Conservation (phyloP, 768 basidiomycete species). For the Suillus americanus region DNA sequence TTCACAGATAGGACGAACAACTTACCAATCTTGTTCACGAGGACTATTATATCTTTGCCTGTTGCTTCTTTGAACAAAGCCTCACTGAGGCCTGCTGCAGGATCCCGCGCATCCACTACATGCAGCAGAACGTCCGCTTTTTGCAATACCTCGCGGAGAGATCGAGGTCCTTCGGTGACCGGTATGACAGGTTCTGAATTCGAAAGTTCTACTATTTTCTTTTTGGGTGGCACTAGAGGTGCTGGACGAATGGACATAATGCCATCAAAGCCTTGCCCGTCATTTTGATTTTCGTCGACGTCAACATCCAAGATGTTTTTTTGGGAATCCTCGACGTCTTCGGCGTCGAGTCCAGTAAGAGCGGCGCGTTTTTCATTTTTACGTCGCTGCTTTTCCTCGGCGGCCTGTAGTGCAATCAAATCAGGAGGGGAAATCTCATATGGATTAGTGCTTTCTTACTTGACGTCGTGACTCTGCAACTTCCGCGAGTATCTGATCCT, state of each 20-base stretch:
- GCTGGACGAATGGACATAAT: conserved; percentile 22
- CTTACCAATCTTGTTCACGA: conserved; percentile 88
- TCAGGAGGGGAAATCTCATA: not conserved
- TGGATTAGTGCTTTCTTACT: conserved; percentile 40
- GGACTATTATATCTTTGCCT: conserved; percentile 55
- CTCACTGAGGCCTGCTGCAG: conserved; percentile 73
- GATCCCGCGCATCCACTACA: conserved; percentile 85
- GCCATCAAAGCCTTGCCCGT: conserved; percentile 40
- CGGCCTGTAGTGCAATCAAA: conserved; percentile 45
- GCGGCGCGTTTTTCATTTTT: conserved; percentile 64
- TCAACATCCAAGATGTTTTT: conserved; percentile 30
- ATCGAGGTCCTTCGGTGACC: conserved; percentile 26
- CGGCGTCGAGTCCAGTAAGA: conserved; percentile 29
- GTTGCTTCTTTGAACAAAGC: conserved; percentile 40
- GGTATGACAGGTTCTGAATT: conserved; percentile 18
- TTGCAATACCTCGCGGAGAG: conserved; percentile 53
- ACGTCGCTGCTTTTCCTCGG: conserved; percentile 70
- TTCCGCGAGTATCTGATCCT: conserved; percentile 91
- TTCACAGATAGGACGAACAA: conserved; percentile 13
- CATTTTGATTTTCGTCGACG: conserved; percentile 28
- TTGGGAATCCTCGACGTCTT: conserved; percentile 25
- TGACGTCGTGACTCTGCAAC: conserved; percentile 76
- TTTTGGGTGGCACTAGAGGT: not conserved
- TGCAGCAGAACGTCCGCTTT: conserved; percentile 77
- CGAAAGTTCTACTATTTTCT: not conserved